A percentile compares a stretch with the other conserved stretches of the same genome.
Conservation (phyloP, 2,329 filamentous ascomycete species). For the Penicillium sp. region DNA sequence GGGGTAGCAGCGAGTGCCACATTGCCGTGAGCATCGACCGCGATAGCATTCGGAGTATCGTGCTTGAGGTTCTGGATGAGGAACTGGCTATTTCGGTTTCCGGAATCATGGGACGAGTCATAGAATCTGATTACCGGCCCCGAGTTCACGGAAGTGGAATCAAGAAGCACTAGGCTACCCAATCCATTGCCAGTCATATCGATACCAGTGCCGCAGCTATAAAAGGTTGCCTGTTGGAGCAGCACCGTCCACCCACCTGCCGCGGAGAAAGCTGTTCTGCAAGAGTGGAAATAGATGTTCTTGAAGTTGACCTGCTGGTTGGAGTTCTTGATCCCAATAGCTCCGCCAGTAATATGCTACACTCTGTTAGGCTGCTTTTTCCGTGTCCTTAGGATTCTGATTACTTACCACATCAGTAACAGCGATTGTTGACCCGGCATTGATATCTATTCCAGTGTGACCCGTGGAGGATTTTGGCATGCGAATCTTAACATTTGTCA, state of each 20-base stretch:
- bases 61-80: slow-evolving; percentile 23
- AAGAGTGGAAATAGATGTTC: slow-evolving; percentile 51
- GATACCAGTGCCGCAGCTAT: slow-evolving; percentile 22
- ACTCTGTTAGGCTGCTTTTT: slow-evolving; percentile 3
- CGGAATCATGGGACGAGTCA: slow-evolving; percentile 25
- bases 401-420: slow-evolving; percentile 22
- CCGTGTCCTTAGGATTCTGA: background rate
- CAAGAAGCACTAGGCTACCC: slow-evolving; percentile 24
- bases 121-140: slow-evolving; percentile 22
- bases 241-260: slow-evolving; percentile 26
- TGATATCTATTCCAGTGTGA: slow-evolving; percentile 25
- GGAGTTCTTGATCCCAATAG: slow-evolving; percentile 23
- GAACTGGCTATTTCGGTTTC: slow-evolving; percentile 22
- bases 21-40: slow-evolving; percentile 21
- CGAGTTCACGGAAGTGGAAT: slow-evolving; percentile 21
- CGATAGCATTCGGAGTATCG: slow-evolving; percentile 21
- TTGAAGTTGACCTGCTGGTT: slow-evolving; percentile 38
- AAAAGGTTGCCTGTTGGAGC: slow-evolving; percentile 23
- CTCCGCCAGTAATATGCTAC: slow-evolving; percentile 23
- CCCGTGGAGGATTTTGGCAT: slow-evolving; percentile 24
- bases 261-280: slow-evolving; percentile 43
- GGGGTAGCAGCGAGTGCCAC: slow-evolving; percentile 12
- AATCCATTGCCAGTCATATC: slow-evolving; percentile 23
- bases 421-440: slow-evolving; percentile 22
- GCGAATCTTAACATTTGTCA: slow-evolving; percentile 27